Base-by-base conservation (phyloP, 176 grass and related monocot genomes). In the Eragrostis nindensis region DNA sequence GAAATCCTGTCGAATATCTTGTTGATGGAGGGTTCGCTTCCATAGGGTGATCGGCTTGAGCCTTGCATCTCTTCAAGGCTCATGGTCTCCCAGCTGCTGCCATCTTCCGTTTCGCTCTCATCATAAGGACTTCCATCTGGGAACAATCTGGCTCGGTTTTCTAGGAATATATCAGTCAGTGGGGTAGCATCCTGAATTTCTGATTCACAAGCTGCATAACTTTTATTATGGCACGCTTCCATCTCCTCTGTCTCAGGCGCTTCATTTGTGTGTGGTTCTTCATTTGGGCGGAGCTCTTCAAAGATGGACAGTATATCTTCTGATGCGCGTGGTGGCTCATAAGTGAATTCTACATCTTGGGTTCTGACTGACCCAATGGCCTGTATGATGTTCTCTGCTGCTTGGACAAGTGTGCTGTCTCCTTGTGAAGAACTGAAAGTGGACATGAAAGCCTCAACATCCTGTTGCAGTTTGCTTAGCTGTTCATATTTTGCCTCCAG, bases 301-400 rank as follows among this genome's bases (percentile, higher is more conserved):
- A 97, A 89, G 54, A 97, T 88, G 42, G 94, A 62, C 68, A 92
- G 52, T 70, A 94, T 88, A 83, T 97, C 91, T 86, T 97, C 94
- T 5, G 92, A 89, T 39, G 85, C 82, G 45, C 21, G 62, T 80
- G 91, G 91, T 16, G 76, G 85, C 57, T 94, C 79, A 73, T 97
- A 97, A 6, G 67, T 75, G 73, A 97, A 97, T 70, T 81, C n/a
- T 29, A 88, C 76, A 67, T 88, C 82, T 59, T 86, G 80, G 11
- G 84, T 76, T 62, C 62, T 92, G 25, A 76, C 85, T 12, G 56
- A 90, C 49, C 43, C 79, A 82, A 91, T 86, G 30, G n/a, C 80
- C 40, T 63, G 66, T 46, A 85, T 40, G 18, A 94, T 86, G 81
- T 88, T 71, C 24, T 92, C 83, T 79, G 87, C 91, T 55, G 62